Evolutionary conservation across 495 filamentous ascomycete genomes (phyloP), one percentile per base, ranked within the genome.

Genomic region (Parachaetomium inaequale): DNA sequence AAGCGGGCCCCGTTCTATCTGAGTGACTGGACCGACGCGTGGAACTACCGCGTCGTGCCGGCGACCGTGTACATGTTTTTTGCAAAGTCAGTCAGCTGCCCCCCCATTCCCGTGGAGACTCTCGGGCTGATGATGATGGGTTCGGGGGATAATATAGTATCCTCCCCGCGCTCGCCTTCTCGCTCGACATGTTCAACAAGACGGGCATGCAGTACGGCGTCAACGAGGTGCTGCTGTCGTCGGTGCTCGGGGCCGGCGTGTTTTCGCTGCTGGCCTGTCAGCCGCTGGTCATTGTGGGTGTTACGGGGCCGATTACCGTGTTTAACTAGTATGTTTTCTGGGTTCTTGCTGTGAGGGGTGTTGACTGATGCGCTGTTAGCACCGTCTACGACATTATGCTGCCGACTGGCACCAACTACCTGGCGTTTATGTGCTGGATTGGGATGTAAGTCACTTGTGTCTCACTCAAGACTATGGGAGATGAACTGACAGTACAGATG

Each of bases 11-110:
- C 90, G 11, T 93, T 80, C 70, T 94, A 92, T 67, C 78, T 75
- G 76, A 89, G 84, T 71, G 90, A 94, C 74, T 92, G 87, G 88
- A 79, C 75, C 31, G 90, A 93, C 76, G 90, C 90, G 3, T 92
- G 88, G 89, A 85, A 92, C 71, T 94, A 94, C 75, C 83, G 90
- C 36, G 87, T 92, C 40, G 79, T 94, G 29, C 88, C 90, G 36
- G 88, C 87, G 28, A 92, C 90, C 36, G 79, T 94, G 50, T 92
- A 92, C 74, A 94, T 92, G 89, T 93, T 91, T 75, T 93, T 93
- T 79, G 90, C 89, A 28, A 93, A 93, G 89, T 92, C 78, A 68
- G 85, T 68, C 6, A 23, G 49, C 15, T 26, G 26, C 5, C 3
- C 6, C 31, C 19, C 32, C 28, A 17, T 55, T 55, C 3, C 28